Evolutionary conservation across 805 yeast species (phyloP).

Genomic region (Candida montana): DNA sequence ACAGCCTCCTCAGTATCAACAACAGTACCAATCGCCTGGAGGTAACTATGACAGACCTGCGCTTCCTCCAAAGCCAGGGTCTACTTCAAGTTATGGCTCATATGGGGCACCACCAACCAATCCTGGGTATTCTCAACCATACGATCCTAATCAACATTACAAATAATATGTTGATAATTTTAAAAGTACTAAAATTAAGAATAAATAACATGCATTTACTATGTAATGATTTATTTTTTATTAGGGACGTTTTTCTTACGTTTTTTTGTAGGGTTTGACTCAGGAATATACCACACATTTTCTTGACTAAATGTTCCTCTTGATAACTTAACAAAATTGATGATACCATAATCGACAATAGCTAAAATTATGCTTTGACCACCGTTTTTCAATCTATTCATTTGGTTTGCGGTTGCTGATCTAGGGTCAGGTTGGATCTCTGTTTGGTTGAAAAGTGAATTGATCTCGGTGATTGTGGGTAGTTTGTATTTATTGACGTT

Average conservation of each 20-base stretch:
- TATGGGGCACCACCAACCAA: constrained; percentile 21
- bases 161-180: background rate
- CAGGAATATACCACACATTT: constrained; percentile 11
- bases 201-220: too few relatives aligned
- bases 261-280: background rate
- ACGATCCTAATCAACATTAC: constrained; percentile 21
- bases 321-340: constrained; percentile 37
- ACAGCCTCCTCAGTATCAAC: constrained; percentile 3
- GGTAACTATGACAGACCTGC: constrained; percentile 13
- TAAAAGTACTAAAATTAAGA: too few relatives aligned
- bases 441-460: constrained; percentile 25
- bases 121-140: constrained; percentile 18
- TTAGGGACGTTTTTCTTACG: background rate
- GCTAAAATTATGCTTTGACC: constrained; percentile 51
- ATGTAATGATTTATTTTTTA: too few relatives aligned
- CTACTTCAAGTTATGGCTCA: constrained; percentile 26
- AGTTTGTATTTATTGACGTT: constrained; percentile 39
- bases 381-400: constrained; percentile 45
- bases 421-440: constrained; percentile 25
- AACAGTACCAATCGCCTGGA: background rate
- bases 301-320: constrained; percentile 10
- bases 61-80: constrained; percentile 11
- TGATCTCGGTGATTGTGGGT: constrained; percentile 42
- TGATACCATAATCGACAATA: constrained; percentile 66
- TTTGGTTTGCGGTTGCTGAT: constrained; percentile 25